Conservation (phyloP, 73 alveolate genomes). For the Breviolum minutum region DNA sequence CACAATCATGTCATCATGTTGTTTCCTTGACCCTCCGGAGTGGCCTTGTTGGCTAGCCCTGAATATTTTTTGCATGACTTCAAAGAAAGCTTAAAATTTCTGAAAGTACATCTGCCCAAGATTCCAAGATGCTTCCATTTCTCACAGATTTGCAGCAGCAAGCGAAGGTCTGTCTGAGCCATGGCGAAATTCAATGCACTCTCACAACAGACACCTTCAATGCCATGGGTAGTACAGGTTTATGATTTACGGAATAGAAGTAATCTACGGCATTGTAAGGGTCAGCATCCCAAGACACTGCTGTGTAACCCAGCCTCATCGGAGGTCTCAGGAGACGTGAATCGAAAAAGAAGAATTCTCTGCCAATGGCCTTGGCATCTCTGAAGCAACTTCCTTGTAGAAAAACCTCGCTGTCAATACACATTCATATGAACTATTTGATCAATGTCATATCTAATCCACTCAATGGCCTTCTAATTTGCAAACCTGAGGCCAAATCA, state of each 20-base stretch:
- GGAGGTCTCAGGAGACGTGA: slow-evolving; percentile 57
- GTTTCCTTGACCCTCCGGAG: no score
- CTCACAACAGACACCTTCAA: not conserved
- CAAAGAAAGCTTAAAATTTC: not conserved
- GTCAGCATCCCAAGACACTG: not conserved
- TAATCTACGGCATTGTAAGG: not conserved
- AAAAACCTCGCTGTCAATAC: no score
- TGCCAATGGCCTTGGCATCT: slow-evolving; percentile 53
- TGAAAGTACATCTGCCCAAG: not conserved
- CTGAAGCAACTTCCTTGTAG: not conserved
- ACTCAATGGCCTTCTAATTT: no score
- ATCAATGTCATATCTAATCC: no score
- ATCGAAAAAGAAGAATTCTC: slow-evolving; percentile 59
- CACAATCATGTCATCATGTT: not conserved
- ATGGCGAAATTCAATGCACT: not conserved
- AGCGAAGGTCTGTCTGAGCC: slow-evolving; percentile 37
- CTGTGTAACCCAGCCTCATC: slow-evolving; percentile 18
- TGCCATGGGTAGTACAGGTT: no score
- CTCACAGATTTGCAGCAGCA: slow-evolving; percentile 79
- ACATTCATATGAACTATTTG: no score
- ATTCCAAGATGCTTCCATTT: slow-evolving; percentile 52
- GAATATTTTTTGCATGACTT: not conserved
- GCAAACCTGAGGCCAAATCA: not conserved
- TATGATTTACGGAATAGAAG: no score
- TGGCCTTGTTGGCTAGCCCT: not conserved